phyloP scores from a whole-genome alignment of 192 early-diverging fungal genomes.

The Coemansia sp. region DNA sequence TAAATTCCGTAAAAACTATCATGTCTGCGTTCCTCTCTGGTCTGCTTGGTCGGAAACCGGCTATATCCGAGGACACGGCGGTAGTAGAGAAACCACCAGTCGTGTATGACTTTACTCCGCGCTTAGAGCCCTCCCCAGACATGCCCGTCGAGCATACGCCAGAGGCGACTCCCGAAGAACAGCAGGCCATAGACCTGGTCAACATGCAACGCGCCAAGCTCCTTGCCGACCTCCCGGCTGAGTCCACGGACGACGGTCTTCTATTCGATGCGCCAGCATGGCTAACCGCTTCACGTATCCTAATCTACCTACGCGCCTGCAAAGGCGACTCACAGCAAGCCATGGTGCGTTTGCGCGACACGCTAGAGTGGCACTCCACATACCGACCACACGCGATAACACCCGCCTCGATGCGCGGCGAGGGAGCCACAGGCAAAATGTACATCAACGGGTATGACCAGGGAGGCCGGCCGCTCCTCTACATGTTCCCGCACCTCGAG shows the following conservation, averaged over 20 bases:
- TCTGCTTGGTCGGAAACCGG: constrained; percentile 20
- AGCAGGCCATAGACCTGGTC: constrained; percentile 18
- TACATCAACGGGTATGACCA: constrained; percentile 80
- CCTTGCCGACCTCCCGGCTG: constrained; percentile 38
- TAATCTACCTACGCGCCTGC: constrained; percentile 68
- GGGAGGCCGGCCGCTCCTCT: constrained; percentile 69
- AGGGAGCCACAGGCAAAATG: constrained; percentile 79
- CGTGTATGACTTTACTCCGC: constrained; percentile 29
- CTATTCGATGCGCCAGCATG: constrained; percentile 23
- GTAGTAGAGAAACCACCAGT: background rate
- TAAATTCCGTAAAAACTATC: background rate
- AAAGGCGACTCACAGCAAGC: constrained; percentile 67
- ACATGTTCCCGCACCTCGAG: constrained; percentile 73
- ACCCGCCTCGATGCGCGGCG: constrained; percentile 66
- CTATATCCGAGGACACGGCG: background rate
- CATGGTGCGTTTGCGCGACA: constrained; percentile 63
- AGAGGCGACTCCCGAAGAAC: constrained; percentile 37
- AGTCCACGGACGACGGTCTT: constrained; percentile 21
- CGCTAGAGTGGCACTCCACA: constrained; percentile 74
- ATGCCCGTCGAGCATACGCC: constrained; percentile 28
- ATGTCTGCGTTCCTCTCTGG: constrained; percentile 32
- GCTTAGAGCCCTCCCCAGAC: constrained; percentile 13
- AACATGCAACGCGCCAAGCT: constrained; percentile 21
- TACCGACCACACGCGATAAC: constrained; percentile 73
- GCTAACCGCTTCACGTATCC: constrained; percentile 51